Evolutionary conservation across 2,329 filamentous ascomycete species (phyloP).

Genomic region (Botrytis byssoidea): DNA sequence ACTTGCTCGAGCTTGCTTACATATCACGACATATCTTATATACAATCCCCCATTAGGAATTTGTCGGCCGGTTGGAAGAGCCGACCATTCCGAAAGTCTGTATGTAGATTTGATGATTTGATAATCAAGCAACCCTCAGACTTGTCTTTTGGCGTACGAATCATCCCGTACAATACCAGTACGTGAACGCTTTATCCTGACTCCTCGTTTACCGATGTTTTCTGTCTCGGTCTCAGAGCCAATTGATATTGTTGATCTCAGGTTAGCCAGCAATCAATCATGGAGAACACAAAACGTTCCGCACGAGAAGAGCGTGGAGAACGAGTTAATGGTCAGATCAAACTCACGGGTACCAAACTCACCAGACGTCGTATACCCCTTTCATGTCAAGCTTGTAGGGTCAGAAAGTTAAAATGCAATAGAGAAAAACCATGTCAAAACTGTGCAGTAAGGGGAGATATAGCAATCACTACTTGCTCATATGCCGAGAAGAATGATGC

Average conservation of each 20-base stretch:
- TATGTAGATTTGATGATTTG: background rate
- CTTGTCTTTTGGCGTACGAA: background rate
- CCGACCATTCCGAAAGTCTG: background rate
- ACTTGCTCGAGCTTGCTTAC: conserved; percentile 5
- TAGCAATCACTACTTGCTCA: conserved; percentile 41
- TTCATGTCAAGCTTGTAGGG: conserved; percentile 27
- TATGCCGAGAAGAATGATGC: conserved; percentile 52
- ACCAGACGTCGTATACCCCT: conserved; percentile 25
- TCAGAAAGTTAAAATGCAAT: conserved; percentile 49
- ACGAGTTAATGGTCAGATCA: background rate
- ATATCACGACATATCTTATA: background rate
- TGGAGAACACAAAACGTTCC: background rate
- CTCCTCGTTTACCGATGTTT: background rate
- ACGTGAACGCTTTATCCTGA: background rate
- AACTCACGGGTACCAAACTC: conserved; percentile 2
- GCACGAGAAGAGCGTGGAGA: background rate
- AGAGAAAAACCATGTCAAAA: conserved; percentile 52
- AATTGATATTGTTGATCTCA: background rate
- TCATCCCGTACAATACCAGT: background rate
- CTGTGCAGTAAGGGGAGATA: conserved; percentile 50
- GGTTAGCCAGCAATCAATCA: background rate
- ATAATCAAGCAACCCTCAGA: background rate
- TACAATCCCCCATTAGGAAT: background rate
- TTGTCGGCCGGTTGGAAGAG: background rate
- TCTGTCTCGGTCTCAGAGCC: background rate